These are phyloP conservation scores for Trichophyton rubrum DNA, from an alignment of 2,329 filamentous ascomycete species.

Conservation along the genomic window DNA sequence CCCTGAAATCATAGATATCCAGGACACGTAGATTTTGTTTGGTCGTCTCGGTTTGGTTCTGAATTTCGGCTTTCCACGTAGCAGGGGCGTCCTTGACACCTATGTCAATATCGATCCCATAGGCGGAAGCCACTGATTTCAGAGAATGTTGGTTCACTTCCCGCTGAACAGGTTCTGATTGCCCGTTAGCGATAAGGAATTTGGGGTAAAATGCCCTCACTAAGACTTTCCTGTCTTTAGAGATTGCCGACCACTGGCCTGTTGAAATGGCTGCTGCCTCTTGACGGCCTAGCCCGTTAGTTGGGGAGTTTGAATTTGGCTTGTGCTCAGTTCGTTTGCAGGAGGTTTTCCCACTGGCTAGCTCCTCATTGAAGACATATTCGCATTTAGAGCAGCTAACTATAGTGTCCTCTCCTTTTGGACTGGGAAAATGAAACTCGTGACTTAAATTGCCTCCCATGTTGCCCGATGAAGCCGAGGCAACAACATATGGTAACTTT, in stretches of 20 bases:
- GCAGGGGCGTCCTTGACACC: constrained; percentile 49
- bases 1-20: constrained; percentile 31
- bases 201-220: constrained; percentile 57
- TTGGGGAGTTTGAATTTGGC: neutral
- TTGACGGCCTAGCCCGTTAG: constrained; percentile 10
- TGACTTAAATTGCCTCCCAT: constrained; percentile 92
- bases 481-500: constrained; percentile 69
- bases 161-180: constrained; percentile 23
- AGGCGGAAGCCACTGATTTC: constrained; percentile 39
- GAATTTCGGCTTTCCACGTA: constrained; percentile 35
- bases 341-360: constrained; percentile 43
- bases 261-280: constrained; percentile 24
- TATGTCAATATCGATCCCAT: constrained; percentile 57
- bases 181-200: constrained; percentile 25
- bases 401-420: constrained; percentile 73
- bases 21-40: constrained; percentile 18
- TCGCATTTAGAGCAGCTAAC: constrained; percentile 61
- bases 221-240: constrained; percentile 50
- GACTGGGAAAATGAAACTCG: constrained; percentile 76
- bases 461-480: constrained; percentile 84
- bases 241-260: constrained; percentile 30
- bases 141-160: constrained; percentile 50
- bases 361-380: constrained; percentile 76
- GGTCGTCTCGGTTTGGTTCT: neutral
- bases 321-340: constrained; percentile 16